These are phyloP conservation scores for Phyllosticta citrichinensis DNA, from an alignment of 2,329 filamentous ascomycete species.

Conservation along the genomic window DNA sequence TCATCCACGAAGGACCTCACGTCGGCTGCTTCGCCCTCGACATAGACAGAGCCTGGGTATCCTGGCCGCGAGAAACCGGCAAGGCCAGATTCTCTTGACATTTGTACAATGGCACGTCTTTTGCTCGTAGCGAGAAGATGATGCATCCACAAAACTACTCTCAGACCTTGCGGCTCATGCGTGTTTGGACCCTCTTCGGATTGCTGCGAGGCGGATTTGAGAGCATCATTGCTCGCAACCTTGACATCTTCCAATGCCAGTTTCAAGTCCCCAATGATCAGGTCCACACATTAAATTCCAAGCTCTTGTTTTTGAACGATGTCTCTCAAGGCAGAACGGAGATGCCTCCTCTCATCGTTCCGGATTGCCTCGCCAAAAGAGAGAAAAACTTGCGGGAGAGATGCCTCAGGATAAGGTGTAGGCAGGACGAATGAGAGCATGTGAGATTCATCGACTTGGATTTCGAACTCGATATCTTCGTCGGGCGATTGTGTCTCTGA, in stretches of 20 bases:
- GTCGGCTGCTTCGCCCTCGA: conserved; percentile 4
- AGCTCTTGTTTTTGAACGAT: conserved; percentile 1
- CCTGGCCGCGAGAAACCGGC: conserved; percentile 7
- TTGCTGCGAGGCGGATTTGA: not conserved
- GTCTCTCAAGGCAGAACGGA: not conserved
- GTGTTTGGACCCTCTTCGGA: not conserved
- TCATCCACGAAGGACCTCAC: conserved; percentile 8
- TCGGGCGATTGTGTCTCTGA: not conserved
- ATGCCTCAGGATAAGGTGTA: not conserved
- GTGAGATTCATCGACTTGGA: not conserved
- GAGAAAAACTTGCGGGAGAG: not conserved
- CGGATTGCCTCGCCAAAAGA: not conserved
- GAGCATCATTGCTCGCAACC: conserved; percentile 3
- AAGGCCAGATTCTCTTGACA: not conserved
- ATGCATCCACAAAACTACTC: conserved; percentile 9
- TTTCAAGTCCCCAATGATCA: conserved; percentile 7
- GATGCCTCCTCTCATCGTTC: not conserved
- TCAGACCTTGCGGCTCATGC: not conserved
- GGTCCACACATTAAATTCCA: conserved; percentile 6
- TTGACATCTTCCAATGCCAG: conserved; percentile 11
- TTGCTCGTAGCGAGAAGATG: conserved; percentile 7
- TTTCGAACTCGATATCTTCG: conserved; percentile 2
- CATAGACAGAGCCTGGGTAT: conserved; percentile 9
- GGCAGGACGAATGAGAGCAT: conserved; percentile 5
- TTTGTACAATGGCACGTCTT: conserved; percentile 2